Evolutionary conservation across 2,329 filamentous ascomycete species (phyloP).

Genomic region (Fusarium sp.): DNA sequence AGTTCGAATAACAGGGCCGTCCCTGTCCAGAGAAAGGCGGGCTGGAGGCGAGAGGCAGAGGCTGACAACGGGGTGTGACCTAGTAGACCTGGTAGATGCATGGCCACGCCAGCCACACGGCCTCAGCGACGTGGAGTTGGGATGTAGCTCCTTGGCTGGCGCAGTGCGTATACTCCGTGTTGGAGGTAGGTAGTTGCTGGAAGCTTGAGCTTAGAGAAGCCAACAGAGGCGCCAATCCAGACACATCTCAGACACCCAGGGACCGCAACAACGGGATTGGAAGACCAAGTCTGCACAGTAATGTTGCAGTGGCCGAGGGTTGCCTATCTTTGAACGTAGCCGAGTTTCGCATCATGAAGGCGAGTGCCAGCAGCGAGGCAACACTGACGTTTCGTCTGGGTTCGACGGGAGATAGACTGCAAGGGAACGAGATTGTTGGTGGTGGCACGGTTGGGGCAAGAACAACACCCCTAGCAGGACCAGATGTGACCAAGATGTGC

Average conservation of each 20-base stretch:
- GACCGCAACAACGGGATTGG: neutral
- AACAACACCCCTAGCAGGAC: neutral
- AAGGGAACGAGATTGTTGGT: neutral
- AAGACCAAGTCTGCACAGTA: neutral
- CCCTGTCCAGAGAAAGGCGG: slow-evolving; percentile 16
- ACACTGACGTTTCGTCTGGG: neutral
- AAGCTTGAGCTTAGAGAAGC: slow-evolving; percentile 1
- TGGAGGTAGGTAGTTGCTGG: neutral
- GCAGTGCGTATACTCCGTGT: slow-evolving; percentile 8
- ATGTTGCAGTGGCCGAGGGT: neutral
- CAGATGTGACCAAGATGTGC: neutral
- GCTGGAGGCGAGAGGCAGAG: slow-evolving; percentile 15
- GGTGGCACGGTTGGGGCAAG: neutral
- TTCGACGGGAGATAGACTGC: neutral
- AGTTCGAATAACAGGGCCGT: slow-evolving; percentile 7
- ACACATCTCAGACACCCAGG: neutral
- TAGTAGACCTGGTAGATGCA: slow-evolving; percentile 14
- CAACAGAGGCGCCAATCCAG: neutral
- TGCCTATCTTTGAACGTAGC: neutral
- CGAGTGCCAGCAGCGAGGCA: neutral
- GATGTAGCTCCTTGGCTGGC: neutral
- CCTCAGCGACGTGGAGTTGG: slow-evolving; percentile 10
- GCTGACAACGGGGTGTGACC: slow-evolving; percentile 13
- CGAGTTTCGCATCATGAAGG: neutral
- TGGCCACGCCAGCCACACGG: slow-evolving; percentile 22